A percentile compares a stretch with the other conserved stretches of the same genome.
phyloP scores from a whole-genome alignment of 108 stramenopile genomes.

The Cyclostephanos tholiformis region DNA sequence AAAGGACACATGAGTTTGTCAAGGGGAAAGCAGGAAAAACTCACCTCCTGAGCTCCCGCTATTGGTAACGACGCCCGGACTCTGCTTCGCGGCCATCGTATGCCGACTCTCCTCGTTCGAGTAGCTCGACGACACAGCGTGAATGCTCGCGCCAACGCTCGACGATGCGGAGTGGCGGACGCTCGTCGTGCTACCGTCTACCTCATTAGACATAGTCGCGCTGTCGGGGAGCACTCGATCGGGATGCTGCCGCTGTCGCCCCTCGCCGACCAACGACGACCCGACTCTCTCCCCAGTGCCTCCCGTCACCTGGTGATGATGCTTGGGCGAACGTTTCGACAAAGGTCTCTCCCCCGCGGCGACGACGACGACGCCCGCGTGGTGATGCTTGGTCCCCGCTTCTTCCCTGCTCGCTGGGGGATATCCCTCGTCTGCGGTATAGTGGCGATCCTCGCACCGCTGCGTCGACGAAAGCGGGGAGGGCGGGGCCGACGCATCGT shows the following conservation, averaged over 20 bases:
- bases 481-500: too few relatives aligned
- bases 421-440: too few relatives aligned
- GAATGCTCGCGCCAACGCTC: neutral
- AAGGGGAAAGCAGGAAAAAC: neutral
- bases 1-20: neutral
- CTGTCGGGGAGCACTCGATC: neutral
- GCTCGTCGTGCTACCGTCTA: neutral
- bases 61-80: slow-evolving; percentile 1
- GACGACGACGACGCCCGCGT: too few relatives aligned
- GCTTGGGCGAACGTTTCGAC: too few relatives aligned
- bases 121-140: slow-evolving; percentile 11
- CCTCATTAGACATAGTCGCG: neutral
- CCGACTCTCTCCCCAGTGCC: too few relatives aligned
- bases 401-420: too few relatives aligned
- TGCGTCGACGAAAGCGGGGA: too few relatives aligned
- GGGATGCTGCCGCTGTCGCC: neutral
- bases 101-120: neutral
- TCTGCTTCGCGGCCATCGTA: slow-evolving; percentile 7
- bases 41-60: slow-evolving; percentile 2
- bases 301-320: too few relatives aligned
- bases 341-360: too few relatives aligned
- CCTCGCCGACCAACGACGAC: too few relatives aligned
- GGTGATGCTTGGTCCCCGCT: too few relatives aligned
- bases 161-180: neutral
- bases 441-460: too few relatives aligned